phyloP scores from a whole-genome alignment of 306 rosid species.

The Fragaria iinumae region DNA sequence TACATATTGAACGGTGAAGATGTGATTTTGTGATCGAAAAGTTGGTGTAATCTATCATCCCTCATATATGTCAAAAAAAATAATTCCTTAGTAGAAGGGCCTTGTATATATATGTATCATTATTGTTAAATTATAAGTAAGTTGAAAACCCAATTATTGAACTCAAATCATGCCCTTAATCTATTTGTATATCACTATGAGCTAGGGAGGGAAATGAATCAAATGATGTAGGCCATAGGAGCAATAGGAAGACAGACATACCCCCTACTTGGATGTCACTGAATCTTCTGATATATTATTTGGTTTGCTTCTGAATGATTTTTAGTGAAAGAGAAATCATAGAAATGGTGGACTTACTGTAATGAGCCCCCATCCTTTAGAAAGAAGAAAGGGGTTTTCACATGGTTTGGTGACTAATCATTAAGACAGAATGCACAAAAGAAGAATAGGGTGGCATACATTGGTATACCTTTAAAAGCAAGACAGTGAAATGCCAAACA shows the following conservation, averaged over 20 bases:
- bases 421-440: slow-evolving; percentile 28
- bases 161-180: neutral
- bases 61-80: too few species aligned
- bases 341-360: slow-evolving; percentile 15
- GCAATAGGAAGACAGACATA: slow-evolving; percentile 23
- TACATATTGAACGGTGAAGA: too few species aligned
- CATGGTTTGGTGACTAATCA: slow-evolving; percentile 41
- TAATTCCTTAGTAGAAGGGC: too few species aligned
- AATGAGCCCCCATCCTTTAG: slow-evolving; percentile 8
- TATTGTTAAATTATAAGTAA: slow-evolving; percentile 33
- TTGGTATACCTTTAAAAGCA: neutral
- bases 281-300: slow-evolving; percentile 5
- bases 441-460: neutral
- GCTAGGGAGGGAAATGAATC: neutral
- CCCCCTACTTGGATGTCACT: slow-evolving; percentile 18
- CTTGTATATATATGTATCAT: neutral
- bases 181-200: neutral
- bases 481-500: slow-evolving; percentile 41
- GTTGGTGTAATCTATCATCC: too few species aligned
- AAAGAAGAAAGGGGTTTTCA: slow-evolving; percentile 7
- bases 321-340: slow-evolving; percentile 26
- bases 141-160: neutral
- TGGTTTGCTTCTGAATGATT: slow-evolving; percentile 18
- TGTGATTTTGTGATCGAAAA: too few species aligned
- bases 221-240: slow-evolving; percentile 1